A percentile compares a stretch with the other conserved stretches of the same genome.
Evolutionary conservation across 371 early-diverging fungal species (phyloP).

Genomic region (Circinella minor): DNA sequence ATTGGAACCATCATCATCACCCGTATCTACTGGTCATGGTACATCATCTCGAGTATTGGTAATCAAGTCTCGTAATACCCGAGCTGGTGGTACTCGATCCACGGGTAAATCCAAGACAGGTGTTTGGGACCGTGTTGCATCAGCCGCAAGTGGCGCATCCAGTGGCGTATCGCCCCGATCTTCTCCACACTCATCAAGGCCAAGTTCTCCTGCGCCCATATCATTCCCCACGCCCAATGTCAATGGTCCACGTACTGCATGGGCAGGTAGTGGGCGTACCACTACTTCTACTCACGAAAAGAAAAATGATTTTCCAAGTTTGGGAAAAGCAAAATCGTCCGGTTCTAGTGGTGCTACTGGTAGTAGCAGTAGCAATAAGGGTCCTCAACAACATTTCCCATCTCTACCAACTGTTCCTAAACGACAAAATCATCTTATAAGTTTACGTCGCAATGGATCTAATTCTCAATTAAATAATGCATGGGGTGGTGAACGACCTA

Average conservation of each 20-base stretch:
- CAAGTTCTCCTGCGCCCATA: slow-evolving; percentile 36
- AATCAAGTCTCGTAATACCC: slow-evolving; percentile 55
- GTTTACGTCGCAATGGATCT: slow-evolving; percentile 33
- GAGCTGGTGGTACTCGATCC: slow-evolving; percentile 37
- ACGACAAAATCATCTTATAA: slow-evolving; percentile 31
- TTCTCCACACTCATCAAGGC: slow-evolving; percentile 47
- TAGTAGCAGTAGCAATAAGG: slow-evolving; percentile 5
- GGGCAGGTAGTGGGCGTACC: slow-evolving; percentile 20
- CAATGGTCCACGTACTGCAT: slow-evolving; percentile 26
- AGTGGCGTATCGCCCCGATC: slow-evolving; percentile 29
- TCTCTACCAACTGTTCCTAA: slow-evolving; percentile 47
- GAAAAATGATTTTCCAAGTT: slow-evolving; percentile 27
- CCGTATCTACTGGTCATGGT: slow-evolving; percentile 40
- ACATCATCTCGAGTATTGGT: slow-evolving; percentile 50
- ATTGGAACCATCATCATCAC: slow-evolving; percentile 23
- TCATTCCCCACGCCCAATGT: slow-evolving; percentile 17
- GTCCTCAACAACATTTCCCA: slow-evolving; percentile 35
- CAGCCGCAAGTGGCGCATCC: slow-evolving; percentile 31
- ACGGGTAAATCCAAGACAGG: slow-evolving; percentile 42
- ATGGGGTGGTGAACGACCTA: slow-evolving; percentile 29
- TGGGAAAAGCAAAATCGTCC: not conserved
- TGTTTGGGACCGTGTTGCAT: slow-evolving; percentile 54
- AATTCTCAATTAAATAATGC: slow-evolving; percentile 20
- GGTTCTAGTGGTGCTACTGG: not conserved
- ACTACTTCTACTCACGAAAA: not conserved